phyloP scores from a whole-genome alignment of 768 basidiomycete genomes.

The Mycena albidolilacea region DNA sequence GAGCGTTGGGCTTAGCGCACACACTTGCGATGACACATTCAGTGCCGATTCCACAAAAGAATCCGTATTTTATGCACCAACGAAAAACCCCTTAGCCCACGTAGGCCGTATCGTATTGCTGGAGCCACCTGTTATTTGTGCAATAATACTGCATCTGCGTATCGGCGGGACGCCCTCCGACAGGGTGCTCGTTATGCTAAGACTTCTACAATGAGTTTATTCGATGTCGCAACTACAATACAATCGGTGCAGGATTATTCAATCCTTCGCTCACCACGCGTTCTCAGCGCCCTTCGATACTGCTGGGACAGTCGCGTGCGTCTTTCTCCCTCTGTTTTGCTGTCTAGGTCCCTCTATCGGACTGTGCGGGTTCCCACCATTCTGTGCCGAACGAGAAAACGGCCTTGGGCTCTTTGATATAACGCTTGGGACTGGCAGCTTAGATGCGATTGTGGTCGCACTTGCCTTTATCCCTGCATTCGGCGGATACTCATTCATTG shows the following conservation, averaged over 20 bases:
- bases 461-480: not conserved
- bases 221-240: too few species aligned
- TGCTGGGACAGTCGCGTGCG: not conserved
- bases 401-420: not conserved
- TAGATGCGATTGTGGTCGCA: not conserved
- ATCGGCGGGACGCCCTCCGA: not conserved
- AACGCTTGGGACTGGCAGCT: not conserved
- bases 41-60: not conserved
- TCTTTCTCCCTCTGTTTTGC: constrained; percentile 13
- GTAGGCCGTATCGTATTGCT: not conserved
- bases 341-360: constrained; percentile 9
- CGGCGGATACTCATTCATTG: not conserved
- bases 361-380: not conserved
- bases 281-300: not conserved
- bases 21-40: constrained; percentile 3
- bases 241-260: too few species aligned
- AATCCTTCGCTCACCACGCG: too few species aligned
- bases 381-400: not conserved
- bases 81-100: not conserved
- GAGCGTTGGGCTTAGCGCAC: not conserved
- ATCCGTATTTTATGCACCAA: not conserved
- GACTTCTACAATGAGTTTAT: too few species aligned
- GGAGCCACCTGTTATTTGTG: not conserved
- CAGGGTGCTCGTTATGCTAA: too few species aligned
- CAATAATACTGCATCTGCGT: constrained; percentile 14